phyloP scores from a whole-genome alignment of 2,329 filamentous ascomycete genomes.

The Fusarium sp. region DNA sequence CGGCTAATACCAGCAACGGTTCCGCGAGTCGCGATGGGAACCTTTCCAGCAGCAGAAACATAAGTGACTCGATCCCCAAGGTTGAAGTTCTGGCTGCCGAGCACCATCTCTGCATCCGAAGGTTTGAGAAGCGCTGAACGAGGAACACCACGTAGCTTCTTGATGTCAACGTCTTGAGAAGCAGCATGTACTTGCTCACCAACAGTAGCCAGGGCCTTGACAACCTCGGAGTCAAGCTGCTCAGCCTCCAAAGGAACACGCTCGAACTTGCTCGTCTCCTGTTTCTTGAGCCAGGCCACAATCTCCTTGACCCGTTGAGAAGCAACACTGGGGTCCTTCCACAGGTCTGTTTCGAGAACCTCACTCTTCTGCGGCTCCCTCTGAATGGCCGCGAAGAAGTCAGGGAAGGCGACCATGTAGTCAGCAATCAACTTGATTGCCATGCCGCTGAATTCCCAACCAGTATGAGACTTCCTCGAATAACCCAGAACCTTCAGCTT shows the following conservation, averaged over 20 bases:
- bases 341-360: conserved; percentile 87
- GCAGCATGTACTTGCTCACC: conserved; percentile 73
- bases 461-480: conserved; percentile 84
- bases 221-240: conserved; percentile 92
- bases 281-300: conserved; percentile 88
- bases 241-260: conserved; percentile 96
- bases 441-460: conserved; percentile 95
- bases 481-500: conserved; percentile 97
- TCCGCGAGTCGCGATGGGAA: conserved; percentile 90
- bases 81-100: conserved; percentile 84
- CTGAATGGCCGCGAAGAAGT: conserved; percentile 92
- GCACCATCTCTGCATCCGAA: conserved; percentile 92
- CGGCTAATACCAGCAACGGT: conserved; percentile 96
- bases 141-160: conserved; percentile 84
- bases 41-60: conserved; percentile 91
- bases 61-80: conserved; percentile 95
- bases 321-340: conserved; percentile 78
- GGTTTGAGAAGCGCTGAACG: conserved; percentile 91
- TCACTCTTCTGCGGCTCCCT: conserved; percentile 87
- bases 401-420: conserved; percentile 95
- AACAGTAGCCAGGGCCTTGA: conserved; percentile 81
- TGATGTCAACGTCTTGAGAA: conserved; percentile 68
- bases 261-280: conserved; percentile 93
- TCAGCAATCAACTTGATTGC: conserved; percentile 84
- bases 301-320: conserved; percentile 92